Evolutionary conservation across 2,329 filamentous ascomycete genomes (phyloP).

Genomic region (Microascus cirrosus): DNA sequence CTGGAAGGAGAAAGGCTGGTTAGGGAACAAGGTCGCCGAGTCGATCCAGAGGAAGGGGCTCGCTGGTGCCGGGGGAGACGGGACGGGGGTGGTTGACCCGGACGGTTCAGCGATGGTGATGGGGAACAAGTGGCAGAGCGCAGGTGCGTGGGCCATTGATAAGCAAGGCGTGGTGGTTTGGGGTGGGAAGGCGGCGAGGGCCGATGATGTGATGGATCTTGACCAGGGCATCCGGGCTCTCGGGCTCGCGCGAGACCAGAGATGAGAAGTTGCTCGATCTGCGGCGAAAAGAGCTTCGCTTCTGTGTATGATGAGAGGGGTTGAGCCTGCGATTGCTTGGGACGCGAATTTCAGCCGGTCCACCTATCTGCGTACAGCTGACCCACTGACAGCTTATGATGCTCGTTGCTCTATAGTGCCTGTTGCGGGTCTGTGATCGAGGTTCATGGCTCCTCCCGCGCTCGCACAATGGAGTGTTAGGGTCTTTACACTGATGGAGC

Average conservation of each 20-base stretch:
- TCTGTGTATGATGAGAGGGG: no score
- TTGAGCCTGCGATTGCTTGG: no score
- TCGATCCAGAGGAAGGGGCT: constrained; percentile 26
- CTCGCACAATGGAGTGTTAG: no score
- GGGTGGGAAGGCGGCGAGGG: constrained; percentile 33
- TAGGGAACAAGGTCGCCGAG: constrained; percentile 37
- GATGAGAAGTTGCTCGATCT: not conserved
- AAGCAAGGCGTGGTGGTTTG: constrained; percentile 35
- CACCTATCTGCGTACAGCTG: no score
- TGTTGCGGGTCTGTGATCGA: no score
- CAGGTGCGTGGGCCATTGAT: constrained; percentile 39
- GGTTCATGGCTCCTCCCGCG: no score
- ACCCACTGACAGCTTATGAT: no score
- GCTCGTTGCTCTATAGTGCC: no score
- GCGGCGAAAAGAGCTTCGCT: no score
- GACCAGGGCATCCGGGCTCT: constrained; percentile 30
- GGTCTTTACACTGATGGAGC: no score
- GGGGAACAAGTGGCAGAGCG: constrained; percentile 47
- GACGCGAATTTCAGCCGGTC: no score
- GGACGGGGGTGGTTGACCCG: no score
- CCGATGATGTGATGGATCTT: constrained; percentile 41
- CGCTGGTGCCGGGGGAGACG: constrained; percentile 14
- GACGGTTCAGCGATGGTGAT: constrained; percentile 30
- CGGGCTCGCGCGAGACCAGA: constrained; percentile 18
- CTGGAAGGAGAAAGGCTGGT: constrained; percentile 42